Conservation (phyloP, 208 protist genomes). For the Leishmania lainsoni region DNA sequence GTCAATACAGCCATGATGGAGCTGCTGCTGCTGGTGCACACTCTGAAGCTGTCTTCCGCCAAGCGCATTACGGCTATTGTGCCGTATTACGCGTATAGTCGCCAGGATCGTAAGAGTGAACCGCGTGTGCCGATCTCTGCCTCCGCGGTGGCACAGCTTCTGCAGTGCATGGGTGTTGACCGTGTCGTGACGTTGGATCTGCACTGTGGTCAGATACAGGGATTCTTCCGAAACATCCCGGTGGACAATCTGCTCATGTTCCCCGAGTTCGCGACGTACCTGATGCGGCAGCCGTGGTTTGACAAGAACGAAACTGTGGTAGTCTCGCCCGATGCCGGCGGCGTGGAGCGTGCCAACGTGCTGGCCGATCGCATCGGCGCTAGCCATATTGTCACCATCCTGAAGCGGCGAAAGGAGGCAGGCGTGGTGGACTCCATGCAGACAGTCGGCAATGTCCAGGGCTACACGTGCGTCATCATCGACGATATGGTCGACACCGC, state of each 20-base stretch:
- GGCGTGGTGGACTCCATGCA: slow-evolving; percentile 94
- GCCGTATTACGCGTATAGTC: slow-evolving; percentile 96
- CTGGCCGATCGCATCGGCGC: slow-evolving; percentile 86
- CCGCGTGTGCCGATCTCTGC: slow-evolving; percentile 96
- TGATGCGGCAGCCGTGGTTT: slow-evolving; percentile 84
- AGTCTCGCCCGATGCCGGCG: slow-evolving; percentile 97
- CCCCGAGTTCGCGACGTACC: slow-evolving; percentile 86
- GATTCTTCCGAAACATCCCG: slow-evolving; percentile 96
- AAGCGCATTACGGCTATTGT: slow-evolving; percentile 95
- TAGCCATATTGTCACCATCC: slow-evolving; percentile 90
- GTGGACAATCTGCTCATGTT: slow-evolving; percentile 95
- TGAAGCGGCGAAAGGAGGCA: slow-evolving; percentile 91
- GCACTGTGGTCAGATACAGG: slow-evolving; percentile 96
- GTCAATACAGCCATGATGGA: slow-evolving; percentile 93
- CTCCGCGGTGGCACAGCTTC: slow-evolving; percentile 93
- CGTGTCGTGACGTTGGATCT: slow-evolving; percentile 95
- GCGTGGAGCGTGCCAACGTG: slow-evolving; percentile 94
- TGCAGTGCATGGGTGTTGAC: slow-evolving; percentile 94
- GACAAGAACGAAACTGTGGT: slow-evolving; percentile 84
- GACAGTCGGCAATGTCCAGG: slow-evolving; percentile 95
- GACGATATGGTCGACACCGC: slow-evolving; percentile 98
- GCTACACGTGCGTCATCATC: slow-evolving; percentile 94
- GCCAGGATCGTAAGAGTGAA: slow-evolving; percentile 97
- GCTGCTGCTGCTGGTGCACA: slow-evolving; percentile 90
- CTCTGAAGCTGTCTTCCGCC: slow-evolving; percentile 89